A percentile compares a stretch with the other conserved stretches of the same genome.
Conservation (phyloP, 441 rosid genomes). For the Populus hybrid region DNA sequence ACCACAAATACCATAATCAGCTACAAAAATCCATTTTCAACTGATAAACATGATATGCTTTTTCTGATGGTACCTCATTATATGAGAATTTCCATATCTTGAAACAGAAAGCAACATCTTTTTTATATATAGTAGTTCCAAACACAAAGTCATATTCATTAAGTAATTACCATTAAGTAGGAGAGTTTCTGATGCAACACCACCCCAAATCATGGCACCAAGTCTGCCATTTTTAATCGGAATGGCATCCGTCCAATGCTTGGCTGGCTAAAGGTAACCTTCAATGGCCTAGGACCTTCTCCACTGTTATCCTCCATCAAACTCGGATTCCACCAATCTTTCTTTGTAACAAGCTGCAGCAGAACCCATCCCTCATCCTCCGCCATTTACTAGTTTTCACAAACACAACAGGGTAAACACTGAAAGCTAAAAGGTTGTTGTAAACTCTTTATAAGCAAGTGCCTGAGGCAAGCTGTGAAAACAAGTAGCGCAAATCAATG, state of each 20-base stretch:
- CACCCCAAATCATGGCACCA: slow-evolving; percentile 97
- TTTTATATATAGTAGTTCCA: too few relatives aligned
- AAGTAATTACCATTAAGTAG: slow-evolving; percentile 78
- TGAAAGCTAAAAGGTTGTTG: slow-evolving; percentile 21
- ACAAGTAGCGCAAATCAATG: neutral
- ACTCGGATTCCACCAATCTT: slow-evolving; percentile 31
- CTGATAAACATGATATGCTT: neutral
- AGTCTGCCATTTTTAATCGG: slow-evolving; percentile 92
- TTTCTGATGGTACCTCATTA: neutral
- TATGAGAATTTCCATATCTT: neutral
- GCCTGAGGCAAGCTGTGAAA: neutral
- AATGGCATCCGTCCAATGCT: slow-evolving; percentile 82
- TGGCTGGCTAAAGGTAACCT: slow-evolving; percentile 64
- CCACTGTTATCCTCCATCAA: slow-evolving; percentile 25
- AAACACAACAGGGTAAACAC: slow-evolving; percentile 46
- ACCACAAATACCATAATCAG: neutral
- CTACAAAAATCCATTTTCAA: neutral
- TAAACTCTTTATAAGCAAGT: neutral
- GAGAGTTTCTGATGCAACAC: slow-evolving; percentile 62
- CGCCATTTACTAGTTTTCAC: slow-evolving; percentile 25
- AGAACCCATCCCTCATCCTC: slow-evolving; percentile 53
- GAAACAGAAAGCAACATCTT: neutral
- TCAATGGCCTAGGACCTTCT: slow-evolving; percentile 42
- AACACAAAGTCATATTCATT: neutral
- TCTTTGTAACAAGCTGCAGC: slow-evolving; percentile 39